phyloP scores from a whole-genome alignment of 768 basidiomycete species.

The Tulasnella sp. region DNA sequence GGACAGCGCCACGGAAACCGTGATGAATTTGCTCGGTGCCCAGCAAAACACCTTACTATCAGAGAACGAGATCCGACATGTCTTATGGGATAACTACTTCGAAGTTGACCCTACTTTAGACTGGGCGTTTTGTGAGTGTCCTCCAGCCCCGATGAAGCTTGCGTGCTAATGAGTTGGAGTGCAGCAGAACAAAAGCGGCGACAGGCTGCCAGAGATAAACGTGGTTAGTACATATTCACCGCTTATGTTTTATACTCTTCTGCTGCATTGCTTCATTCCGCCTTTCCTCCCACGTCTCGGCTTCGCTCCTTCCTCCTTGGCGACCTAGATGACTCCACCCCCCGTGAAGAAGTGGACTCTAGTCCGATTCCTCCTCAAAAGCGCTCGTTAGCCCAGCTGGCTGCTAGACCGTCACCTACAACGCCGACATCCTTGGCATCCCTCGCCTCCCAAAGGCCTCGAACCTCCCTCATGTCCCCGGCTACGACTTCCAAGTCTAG shows the following conservation, averaged over 20 bases:
- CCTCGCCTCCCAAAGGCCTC: conserved; percentile 21
- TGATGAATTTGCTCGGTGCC: conserved; percentile 55
- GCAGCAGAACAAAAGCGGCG: conserved; percentile 59
- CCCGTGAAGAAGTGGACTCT: not conserved
- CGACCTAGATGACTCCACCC: not conserved
- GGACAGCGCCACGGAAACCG: conserved; percentile 53
- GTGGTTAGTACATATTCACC: conserved; percentile 52
- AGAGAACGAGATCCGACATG: conserved; percentile 62
- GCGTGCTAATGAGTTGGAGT: not conserved
- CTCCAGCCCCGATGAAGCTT: not conserved
- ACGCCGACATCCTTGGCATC: conserved; percentile 36
- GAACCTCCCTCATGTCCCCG: conserved; percentile 11
- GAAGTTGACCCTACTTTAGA: conserved; percentile 64
- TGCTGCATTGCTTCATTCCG: not conserved
- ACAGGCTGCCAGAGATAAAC: conserved; percentile 54
- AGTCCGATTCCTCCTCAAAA: conserved; percentile 10
- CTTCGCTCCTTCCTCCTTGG: not conserved
- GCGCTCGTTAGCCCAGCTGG: conserved; percentile 16
- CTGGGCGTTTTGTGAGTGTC: conserved; percentile 56
- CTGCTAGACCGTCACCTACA: conserved; percentile 13
- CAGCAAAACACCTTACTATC: conserved; percentile 53
- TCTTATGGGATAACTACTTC: conserved; percentile 81
- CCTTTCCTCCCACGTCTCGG: not conserved
- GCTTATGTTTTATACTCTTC: conserved; percentile 24
- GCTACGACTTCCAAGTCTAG: conserved; percentile 20